Percentiles rank a stretch among this genome's conserved stretches.
These are phyloP conservation scores for Thraustochytrium striatum DNA, from an alignment of 352 stramenopile species.

Conservation along the genomic window DNA sequence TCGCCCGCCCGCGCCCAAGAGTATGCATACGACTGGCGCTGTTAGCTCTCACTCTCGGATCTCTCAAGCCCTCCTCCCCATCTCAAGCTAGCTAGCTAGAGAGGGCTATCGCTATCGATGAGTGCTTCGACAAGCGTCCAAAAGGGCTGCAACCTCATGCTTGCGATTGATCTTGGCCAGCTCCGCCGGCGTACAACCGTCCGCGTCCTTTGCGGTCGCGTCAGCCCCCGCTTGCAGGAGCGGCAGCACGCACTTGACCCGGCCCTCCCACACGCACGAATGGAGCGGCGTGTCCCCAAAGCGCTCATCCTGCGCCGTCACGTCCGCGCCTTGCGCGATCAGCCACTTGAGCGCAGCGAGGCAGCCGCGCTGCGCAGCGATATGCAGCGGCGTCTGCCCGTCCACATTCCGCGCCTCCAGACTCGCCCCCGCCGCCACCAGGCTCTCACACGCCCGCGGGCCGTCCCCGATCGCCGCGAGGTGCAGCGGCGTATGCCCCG, in stretches of 20 bases:
- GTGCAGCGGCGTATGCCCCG: neutral
- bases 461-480: neutral
- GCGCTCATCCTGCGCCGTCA: neutral
- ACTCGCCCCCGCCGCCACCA: neutral
- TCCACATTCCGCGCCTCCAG: neutral
- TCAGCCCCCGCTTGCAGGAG: neutral
- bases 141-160: neutral
- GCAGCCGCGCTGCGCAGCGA: conserved; percentile 14
- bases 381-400: conserved; percentile 45
- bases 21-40: too few species aligned
- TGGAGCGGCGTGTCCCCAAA: conserved; percentile 20
- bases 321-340: neutral
- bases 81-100: neutral
- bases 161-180: neutral
- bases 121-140: neutral
- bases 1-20: too few species aligned
- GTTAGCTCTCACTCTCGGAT: too few species aligned
- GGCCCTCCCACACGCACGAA: neutral
- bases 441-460: neutral
- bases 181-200: neutral
- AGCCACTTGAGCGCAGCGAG: neutral
- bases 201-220: neutral
- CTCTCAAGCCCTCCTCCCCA: too few species aligned
- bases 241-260: neutral
- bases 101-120: neutral